Percentiles rank a stretch among this genome's conserved stretches.
Evolutionary conservation across 257 asterid species (phyloP).

Genomic region (Solanum gracilifrons): DNA sequence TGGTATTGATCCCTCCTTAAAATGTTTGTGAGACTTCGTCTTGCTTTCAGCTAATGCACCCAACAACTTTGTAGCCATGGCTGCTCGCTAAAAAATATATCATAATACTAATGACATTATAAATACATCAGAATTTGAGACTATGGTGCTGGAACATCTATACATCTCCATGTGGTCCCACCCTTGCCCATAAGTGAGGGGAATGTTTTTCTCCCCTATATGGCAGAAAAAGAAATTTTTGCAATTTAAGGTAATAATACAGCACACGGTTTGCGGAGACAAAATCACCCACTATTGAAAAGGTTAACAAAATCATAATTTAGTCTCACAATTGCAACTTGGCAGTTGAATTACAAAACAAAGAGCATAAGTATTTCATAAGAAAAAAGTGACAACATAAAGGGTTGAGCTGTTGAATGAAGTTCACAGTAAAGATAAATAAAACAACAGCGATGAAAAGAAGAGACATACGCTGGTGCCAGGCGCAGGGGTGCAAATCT

Average conservation of each 20-base stretch:
- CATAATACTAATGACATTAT: neutral
- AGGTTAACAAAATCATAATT: neutral
- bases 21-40: neutral
- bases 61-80: neutral
- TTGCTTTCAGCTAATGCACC: neutral
- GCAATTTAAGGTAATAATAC: neutral
- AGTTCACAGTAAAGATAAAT: neutral
- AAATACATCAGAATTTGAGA: neutral
- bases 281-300: neutral
- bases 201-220: neutral
- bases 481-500: conserved; percentile 82
- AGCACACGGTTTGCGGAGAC: neutral
- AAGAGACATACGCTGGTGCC: conserved; percentile 62
- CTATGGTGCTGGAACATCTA: neutral
- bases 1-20: neutral
- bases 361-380: neutral
- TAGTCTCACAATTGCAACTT: neutral
- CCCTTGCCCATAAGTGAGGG: neutral
- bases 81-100: neutral
- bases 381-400: neutral
- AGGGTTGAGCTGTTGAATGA: neutral
- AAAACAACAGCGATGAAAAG: neutral
- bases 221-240: neutral
- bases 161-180: neutral
- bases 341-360: neutral